These are phyloP conservation scores for Helotiales sp. DNA, from an alignment of 2,329 filamentous ascomycete species.

Conservation along the genomic window DNA sequence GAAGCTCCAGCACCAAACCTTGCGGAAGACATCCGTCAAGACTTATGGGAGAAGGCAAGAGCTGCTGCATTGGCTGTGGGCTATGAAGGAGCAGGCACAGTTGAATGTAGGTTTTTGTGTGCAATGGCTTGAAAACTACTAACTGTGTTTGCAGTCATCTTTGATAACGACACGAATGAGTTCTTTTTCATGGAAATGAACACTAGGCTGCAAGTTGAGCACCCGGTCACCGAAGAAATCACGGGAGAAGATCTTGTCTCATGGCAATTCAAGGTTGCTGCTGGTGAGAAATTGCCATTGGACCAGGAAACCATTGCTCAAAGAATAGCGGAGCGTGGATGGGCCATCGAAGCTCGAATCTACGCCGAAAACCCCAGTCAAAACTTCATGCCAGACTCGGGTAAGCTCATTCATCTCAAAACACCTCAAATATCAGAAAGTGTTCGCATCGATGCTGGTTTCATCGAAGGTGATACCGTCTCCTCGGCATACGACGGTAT, in stretches of 20 bases:
- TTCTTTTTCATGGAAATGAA: slow-evolving; percentile 88
- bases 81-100: slow-evolving; percentile 89
- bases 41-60: slow-evolving; percentile 70
- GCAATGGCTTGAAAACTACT: neutral
- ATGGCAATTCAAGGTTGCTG: slow-evolving; percentile 91
- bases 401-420: slow-evolving; percentile 80
- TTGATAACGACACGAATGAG: slow-evolving; percentile 79
- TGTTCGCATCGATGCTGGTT: slow-evolving; percentile 91
- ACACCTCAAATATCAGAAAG: slow-evolving; percentile 73
- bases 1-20: slow-evolving; percentile 81
- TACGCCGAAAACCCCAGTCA: slow-evolving; percentile 94
- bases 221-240: slow-evolving; percentile 87
- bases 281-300: slow-evolving; percentile 69
- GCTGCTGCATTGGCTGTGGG: slow-evolving; percentile 73
- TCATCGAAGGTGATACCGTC: slow-evolving; percentile 87
- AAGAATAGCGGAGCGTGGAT: slow-evolving; percentile 75
- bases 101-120: slow-evolving; percentile 71
- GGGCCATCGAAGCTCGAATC: slow-evolving; percentile 93
- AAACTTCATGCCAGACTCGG: slow-evolving; percentile 94
- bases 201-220: slow-evolving; percentile 92
- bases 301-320: slow-evolving; percentile 68
- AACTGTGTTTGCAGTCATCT: slow-evolving; percentile 70
- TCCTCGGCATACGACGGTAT: slow-evolving; percentile 97
- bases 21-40: slow-evolving; percentile 60
- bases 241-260: slow-evolving; percentile 82